Percentiles rank a stretch among this genome's conserved stretches.
phyloP scores from a whole-genome alignment of 2,329 filamentous ascomycete species.

The Didymella segeticola region DNA sequence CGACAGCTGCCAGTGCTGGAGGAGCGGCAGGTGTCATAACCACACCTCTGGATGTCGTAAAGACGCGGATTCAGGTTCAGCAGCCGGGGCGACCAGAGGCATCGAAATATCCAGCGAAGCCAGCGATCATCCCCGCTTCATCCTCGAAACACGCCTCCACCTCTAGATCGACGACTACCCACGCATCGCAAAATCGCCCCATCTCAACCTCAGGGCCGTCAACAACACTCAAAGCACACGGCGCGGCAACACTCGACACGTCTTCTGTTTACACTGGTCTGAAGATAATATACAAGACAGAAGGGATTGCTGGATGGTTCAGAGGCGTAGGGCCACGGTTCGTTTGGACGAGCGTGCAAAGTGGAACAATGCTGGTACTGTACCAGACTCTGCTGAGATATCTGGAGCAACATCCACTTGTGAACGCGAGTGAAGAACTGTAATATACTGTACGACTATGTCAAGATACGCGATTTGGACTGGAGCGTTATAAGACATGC shows the following conservation, averaged over 20 bases:
- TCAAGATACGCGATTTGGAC: constrained; percentile 9
- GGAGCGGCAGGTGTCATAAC: constrained; percentile 93
- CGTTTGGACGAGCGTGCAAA: constrained; percentile 98
- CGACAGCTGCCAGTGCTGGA: constrained; percentile 88
- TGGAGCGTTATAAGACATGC: constrained; percentile 19
- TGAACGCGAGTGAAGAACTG: constrained; percentile 27
- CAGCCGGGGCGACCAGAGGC: constrained; percentile 58
- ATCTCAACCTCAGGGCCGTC: constrained; percentile 93
- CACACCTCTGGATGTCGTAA: constrained; percentile 95
- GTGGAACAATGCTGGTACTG: constrained; percentile 92
- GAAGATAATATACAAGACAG: constrained; percentile 84
- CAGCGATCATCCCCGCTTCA: constrained; percentile 26
- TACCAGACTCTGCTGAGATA: constrained; percentile 87
- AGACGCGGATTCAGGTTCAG: constrained; percentile 95
- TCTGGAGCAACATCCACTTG: constrained; percentile 66
- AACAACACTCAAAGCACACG: constrained; percentile 79
- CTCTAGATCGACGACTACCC: constrained; percentile 31
- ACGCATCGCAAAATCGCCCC: constrained; percentile 60
- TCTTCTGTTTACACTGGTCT: constrained; percentile 87
- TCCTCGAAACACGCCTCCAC: constrained; percentile 42
- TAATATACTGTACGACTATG: constrained; percentile 28
- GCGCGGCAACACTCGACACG: constrained; percentile 81
- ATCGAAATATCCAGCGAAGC: constrained; percentile 23
- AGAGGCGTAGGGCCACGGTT: constrained; percentile 89
- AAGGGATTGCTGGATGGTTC: constrained; percentile 90